phyloP scores from a whole-genome alignment of 345 rosid genomes.

The Brassica juncea region DNA sequence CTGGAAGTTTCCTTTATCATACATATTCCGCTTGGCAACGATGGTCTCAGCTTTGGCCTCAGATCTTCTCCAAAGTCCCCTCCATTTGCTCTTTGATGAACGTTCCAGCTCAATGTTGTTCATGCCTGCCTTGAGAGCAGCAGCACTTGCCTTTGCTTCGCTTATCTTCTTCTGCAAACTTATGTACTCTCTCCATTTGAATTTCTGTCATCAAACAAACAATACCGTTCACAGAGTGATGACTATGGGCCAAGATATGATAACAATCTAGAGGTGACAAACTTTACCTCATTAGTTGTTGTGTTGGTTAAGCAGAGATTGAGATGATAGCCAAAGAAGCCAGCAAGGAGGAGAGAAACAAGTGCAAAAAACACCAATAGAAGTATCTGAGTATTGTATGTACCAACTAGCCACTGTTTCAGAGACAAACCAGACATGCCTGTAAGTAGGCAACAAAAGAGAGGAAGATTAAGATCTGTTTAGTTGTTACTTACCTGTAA shows the following conservation, averaged over 20 bases:
- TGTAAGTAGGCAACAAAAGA: neutral
- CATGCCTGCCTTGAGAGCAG: constrained; percentile 60
- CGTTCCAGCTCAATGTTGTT: constrained; percentile 39
- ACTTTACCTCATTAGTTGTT: constrained; percentile 79
- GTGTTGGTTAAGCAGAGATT: constrained; percentile 80
- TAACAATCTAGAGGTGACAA: no score
- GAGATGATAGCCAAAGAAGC: constrained; percentile 82
- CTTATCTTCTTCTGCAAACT: constrained; percentile 73
- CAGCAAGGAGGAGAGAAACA: constrained; percentile 76
- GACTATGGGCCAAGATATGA: neutral
- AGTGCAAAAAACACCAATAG: constrained; percentile 78
- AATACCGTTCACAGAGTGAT: constrained; percentile 27
- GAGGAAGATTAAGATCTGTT: neutral
- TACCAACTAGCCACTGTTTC: constrained; percentile 81
- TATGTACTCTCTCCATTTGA: constrained; percentile 91
- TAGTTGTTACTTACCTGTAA: constrained; percentile 52
- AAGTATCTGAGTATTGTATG: constrained; percentile 86
- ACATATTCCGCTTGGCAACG: constrained; percentile 47
- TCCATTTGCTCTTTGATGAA: constrained; percentile 56
- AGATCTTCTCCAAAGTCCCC: constrained; percentile 55
- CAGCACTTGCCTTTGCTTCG: constrained; percentile 69
- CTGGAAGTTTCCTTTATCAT: constrained; percentile 55
- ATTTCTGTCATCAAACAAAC: constrained; percentile 47
- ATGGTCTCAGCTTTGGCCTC: constrained; percentile 45
- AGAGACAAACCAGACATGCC: constrained; percentile 3